Evolutionary conservation across 257 asterid genomes (phyloP).

Genomic region (Fraxinus quadrangulata): DNA sequence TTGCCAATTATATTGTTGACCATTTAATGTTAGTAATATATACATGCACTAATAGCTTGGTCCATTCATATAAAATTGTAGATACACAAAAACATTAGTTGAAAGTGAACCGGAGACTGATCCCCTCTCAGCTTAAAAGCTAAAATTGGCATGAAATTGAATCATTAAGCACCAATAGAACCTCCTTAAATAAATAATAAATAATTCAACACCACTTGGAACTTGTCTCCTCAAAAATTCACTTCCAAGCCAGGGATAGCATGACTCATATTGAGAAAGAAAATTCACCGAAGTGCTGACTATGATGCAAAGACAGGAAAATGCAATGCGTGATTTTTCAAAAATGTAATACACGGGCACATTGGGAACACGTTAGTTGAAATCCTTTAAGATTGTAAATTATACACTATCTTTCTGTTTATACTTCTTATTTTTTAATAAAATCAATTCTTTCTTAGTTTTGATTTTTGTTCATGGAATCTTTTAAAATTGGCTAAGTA

Average conservation of each 20-base stretch:
- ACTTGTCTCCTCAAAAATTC: neutral
- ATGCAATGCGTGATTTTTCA: too few species aligned
- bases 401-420: too few species aligned
- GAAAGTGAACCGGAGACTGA: neutral
- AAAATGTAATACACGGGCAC: too few species aligned
- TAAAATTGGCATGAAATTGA: neutral
- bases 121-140: neutral
- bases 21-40: neutral
- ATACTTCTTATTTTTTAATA: too few species aligned
- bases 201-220: neutral
- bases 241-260: neutral
- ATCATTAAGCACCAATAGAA: neutral
- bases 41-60: neutral
- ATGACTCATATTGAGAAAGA: neutral
- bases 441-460: too few species aligned
- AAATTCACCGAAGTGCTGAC: too few species aligned
- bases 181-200: neutral
- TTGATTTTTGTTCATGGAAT: neutral
- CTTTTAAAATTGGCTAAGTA: too few species aligned
- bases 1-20: neutral
- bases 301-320: too few species aligned
- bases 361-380: too few species aligned
- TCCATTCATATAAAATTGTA: slow-evolving; percentile 3
- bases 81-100: neutral
- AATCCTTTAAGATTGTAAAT: too few species aligned